These are phyloP conservation scores for Cryptococcus neoformans DNA, from an alignment of 1,284 basidiomycete species.

Conservation along the genomic window DNA sequence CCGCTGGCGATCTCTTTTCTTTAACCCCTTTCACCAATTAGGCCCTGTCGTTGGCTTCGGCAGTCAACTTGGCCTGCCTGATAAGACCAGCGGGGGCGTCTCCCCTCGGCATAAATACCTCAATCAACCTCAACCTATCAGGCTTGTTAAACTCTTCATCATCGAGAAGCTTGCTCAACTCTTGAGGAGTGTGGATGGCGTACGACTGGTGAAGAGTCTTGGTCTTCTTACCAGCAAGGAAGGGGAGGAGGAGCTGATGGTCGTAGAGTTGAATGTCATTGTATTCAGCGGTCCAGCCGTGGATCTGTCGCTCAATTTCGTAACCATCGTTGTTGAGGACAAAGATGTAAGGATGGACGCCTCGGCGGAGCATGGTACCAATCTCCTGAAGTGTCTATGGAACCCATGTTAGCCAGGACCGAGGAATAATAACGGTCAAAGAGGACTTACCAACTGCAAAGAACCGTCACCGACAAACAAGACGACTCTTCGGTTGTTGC, in stretches of 20 bases:
- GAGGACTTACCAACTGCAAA: slow-evolving; percentile 51
- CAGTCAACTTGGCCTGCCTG: slow-evolving; percentile 49
- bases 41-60: slow-evolving; percentile 37
- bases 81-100: slow-evolving; percentile 43
- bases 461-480: slow-evolving; percentile 71
- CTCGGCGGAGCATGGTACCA: slow-evolving; percentile 52
- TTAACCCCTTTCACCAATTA: too few species aligned
- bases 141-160: slow-evolving; percentile 42
- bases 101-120: slow-evolving; percentile 46
- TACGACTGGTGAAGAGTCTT: slow-evolving; percentile 38
- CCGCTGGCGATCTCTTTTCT: too few species aligned
- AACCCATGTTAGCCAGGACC: not conserved
- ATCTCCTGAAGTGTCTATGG: slow-evolving; percentile 51
- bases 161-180: slow-evolving; percentile 56
- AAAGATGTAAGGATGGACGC: slow-evolving; percentile 51
- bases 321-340: slow-evolving; percentile 88
- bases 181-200: slow-evolving; percentile 45
- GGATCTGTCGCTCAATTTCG: slow-evolving; percentile 72
- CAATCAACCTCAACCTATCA: slow-evolving; percentile 45
- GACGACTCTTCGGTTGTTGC: slow-evolving; percentile 62
- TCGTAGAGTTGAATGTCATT: slow-evolving; percentile 52
- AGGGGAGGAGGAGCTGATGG: slow-evolving; percentile 46
- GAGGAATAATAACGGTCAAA: not conserved
- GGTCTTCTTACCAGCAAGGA: slow-evolving; percentile 42
- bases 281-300: slow-evolving; percentile 48